Conservation (phyloP, 257 asterid species). For the Ajuga chamaepitys region DNA sequence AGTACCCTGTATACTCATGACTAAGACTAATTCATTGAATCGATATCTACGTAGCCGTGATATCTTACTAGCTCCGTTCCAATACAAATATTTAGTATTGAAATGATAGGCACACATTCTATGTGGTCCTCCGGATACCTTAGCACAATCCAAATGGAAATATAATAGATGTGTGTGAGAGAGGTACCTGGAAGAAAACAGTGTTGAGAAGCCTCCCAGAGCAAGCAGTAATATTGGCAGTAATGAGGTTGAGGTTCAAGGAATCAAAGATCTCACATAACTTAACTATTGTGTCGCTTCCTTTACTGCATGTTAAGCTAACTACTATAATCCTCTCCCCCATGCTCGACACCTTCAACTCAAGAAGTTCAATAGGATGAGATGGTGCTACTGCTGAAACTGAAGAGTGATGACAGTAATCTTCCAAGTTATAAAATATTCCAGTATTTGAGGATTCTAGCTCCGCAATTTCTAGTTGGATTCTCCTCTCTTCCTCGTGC, state of each 20-base stretch:
- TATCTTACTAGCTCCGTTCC: too few relatives aligned
- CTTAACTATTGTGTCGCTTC: constrained; percentile 51
- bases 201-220: constrained; percentile 54
- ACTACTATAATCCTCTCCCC: constrained; percentile 54
- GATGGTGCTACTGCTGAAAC: too few relatives aligned
- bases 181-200: constrained; percentile 46
- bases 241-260: constrained; percentile 55
- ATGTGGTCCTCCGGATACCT: too few relatives aligned
- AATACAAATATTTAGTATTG: too few relatives aligned
- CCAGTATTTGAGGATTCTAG: constrained; percentile 39
- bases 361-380: constrained; percentile 52
- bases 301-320: constrained; percentile 52
- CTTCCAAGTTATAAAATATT: too few relatives aligned
- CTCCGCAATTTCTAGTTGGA: constrained; percentile 42
- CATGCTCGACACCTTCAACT: constrained; percentile 57
- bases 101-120: too few relatives aligned
- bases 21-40: too few relatives aligned
- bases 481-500: constrained; percentile 44
- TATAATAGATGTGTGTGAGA: not conserved
- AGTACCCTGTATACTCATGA: too few relatives aligned
- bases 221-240: constrained; percentile 45
- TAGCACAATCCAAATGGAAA: too few relatives aligned
- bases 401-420: too few relatives aligned
- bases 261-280: constrained; percentile 62
- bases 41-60: too few relatives aligned